These are phyloP conservation scores for Aleurites moluccanus DNA, from an alignment of 441 rosid genomes.

Conservation along the genomic window DNA sequence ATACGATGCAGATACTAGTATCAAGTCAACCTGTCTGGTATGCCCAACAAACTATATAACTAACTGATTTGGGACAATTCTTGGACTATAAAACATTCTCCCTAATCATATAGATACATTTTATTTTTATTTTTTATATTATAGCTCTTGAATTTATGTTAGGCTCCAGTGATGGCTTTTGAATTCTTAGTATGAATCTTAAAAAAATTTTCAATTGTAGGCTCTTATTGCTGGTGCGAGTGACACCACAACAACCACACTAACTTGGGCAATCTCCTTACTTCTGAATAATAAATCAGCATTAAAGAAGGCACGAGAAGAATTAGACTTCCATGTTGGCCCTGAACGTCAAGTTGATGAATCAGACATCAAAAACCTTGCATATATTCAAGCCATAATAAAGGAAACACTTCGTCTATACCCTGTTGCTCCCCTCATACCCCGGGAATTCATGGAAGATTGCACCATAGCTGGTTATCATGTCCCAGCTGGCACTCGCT, in stretches of 20 bases:
- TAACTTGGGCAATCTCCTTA: constrained; percentile 39
- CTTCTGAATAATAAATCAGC: constrained; percentile 38
- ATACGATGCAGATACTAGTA: constrained; percentile 35
- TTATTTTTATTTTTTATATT: not conserved
- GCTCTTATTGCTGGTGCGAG: constrained; percentile 48
- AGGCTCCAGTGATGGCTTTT: too few relatives aligned
- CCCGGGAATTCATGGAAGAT: too few relatives aligned
- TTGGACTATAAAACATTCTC: not conserved
- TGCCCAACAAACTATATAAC: not conserved
- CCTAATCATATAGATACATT: not conserved
- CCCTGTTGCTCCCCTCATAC: too few relatives aligned
- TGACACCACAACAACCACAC: constrained; percentile 43
- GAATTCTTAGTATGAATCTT: too few relatives aligned
- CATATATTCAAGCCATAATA: too few relatives aligned
- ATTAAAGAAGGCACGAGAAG: constrained; percentile 33
- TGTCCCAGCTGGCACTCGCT: too few relatives aligned
- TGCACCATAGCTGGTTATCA: too few relatives aligned
- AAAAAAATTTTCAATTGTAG: constrained; percentile 25
- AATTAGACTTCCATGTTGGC: too few relatives aligned
- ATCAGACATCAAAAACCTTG: too few relatives aligned
- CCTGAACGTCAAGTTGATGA: too few relatives aligned
- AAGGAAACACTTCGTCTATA: too few relatives aligned
- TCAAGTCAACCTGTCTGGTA: constrained; percentile 48
- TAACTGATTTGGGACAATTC: not conserved
- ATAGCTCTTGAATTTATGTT: not conserved